Base-by-base conservation (phyloP, 2,329 filamentous ascomycete species). In the Penicillium sp. region DNA sequence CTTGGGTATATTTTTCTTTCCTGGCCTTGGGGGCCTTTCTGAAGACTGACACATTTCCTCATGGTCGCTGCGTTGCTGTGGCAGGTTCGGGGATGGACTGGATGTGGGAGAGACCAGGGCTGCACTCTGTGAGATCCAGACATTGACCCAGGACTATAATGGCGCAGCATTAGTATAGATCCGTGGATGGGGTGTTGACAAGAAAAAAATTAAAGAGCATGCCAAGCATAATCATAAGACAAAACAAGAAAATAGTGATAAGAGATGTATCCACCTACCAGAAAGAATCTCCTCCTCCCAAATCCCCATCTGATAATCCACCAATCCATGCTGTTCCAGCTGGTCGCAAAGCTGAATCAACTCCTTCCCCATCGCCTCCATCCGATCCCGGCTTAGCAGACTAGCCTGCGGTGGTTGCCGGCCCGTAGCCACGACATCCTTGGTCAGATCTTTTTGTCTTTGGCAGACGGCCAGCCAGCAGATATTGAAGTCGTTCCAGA, bases 221-320 rank as follows among this genome's bases (percentile, higher is more conserved):
- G 22, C 14, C 22, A 47, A 31, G 43, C 43, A 25, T 20, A 11
- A 5, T 5, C 14, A 31, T 15, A 8, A 28, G 10, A 8, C 43
- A 47, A 47, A 31, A 28, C 5, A 35, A 12, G 15, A 35, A 6
- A 49, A 35, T n/a, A 35, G 20, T 6, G 12, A 4, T 15, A 17
- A 34, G 17, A 41, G 17, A 17, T 7, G 12, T 5, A 50, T 22
- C 10, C 37, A 83, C 90, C 78, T 81, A 96, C 93, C 84, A 59
- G 86, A 85, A 67, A 95, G 86, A 68, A 98, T 97, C 71, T 91
- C 88, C 73, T 98, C 93, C 77, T 98, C 95, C 86, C 92, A 96
- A 28, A 98, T 91, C 8, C 95, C 95, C 79, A 96, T 96, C 71
- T 98, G 90, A 74, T 98, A 99, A 78, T 99, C 95, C 11, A 99